These are phyloP conservation scores for Stagonosporopsis cucurbitacearum DNA, from an alignment of 2,329 filamentous ascomycete genomes.

Conservation along the genomic window DNA sequence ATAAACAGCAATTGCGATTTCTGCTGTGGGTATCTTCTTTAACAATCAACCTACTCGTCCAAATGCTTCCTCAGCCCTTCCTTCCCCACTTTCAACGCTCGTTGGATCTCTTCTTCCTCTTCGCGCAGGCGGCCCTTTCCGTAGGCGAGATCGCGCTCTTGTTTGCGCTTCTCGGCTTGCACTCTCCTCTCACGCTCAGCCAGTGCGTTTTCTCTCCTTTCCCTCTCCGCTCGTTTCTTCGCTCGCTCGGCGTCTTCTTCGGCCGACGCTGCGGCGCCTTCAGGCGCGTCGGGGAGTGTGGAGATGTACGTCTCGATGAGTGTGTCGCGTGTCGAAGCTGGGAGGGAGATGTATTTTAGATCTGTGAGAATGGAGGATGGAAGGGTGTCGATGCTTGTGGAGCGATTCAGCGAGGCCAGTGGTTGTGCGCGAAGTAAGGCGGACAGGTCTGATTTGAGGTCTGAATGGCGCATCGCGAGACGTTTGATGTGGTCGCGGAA, in stretches of 20 bases:
- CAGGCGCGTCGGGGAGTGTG: conserved; percentile 66
- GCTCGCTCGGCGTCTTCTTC: conserved; percentile 61
- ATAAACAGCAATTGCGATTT: not conserved
- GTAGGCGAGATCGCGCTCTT: conserved; percentile 65
- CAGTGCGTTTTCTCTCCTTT: conserved; percentile 69
- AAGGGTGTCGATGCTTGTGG: conserved; percentile 63
- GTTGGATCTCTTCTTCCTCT: conserved; percentile 71
- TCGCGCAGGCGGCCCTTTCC: conserved; percentile 69
- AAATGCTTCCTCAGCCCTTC: conserved; percentile 70
- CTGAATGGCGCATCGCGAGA: conserved; percentile 68
- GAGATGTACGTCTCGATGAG: conserved; percentile 72
- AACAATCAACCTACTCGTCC: conserved; percentile 11
- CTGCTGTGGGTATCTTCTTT: conserved; percentile 11
- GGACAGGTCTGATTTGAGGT: conserved; percentile 73
- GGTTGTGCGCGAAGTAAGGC: conserved; percentile 69
- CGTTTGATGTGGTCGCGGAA: conserved; percentile 77
- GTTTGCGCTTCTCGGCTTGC: conserved; percentile 66
- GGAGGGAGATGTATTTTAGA: conserved; percentile 72
- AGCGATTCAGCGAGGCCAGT: conserved; percentile 64
- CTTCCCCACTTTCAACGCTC: conserved; percentile 72
- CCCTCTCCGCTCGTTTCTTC: conserved; percentile 44
- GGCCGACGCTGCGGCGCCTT: conserved; percentile 48
- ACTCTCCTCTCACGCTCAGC: conserved; percentile 68
- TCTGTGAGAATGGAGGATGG: conserved; percentile 70
- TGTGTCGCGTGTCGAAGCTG: conserved; percentile 65